Conservation (phyloP, 768 basidiomycete genomes). For the Candolleomyces efflorescens region DNA sequence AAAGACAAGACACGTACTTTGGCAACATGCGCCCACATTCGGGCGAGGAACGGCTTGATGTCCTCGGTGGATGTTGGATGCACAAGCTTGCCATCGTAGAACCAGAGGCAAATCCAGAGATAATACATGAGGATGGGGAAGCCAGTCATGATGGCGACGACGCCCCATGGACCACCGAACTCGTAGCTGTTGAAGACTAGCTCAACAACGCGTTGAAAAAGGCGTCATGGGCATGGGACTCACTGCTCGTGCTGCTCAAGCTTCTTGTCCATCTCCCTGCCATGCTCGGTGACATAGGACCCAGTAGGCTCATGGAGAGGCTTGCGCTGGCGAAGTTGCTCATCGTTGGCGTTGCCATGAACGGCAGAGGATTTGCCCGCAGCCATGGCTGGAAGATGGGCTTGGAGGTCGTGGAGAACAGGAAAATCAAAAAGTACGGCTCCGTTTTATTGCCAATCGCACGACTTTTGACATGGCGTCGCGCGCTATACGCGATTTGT, state of each 20-base stretch:
- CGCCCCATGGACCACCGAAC: constrained; percentile 93
- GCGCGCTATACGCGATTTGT: too few species aligned
- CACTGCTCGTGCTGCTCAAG: constrained; percentile 68
- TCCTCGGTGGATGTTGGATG: constrained; percentile 65
- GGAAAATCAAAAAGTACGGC: too few species aligned
- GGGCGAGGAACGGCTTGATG: constrained; percentile 68
- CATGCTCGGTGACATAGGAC: constrained; percentile 57
- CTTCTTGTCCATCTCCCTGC: constrained; percentile 66
- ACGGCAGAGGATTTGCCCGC: background rate
- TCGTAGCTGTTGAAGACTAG: constrained; percentile 61
- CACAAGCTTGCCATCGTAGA: constrained; percentile 84
- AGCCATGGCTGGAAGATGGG: background rate
- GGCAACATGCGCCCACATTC: constrained; percentile 83
- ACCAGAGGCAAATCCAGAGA: constrained; percentile 96
- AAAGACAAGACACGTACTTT: constrained; percentile 44
- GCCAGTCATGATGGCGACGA: constrained; percentile 87
- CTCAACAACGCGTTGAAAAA: constrained; percentile 8
- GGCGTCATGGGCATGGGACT: constrained; percentile 14
- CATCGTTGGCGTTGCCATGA: constrained; percentile 1
- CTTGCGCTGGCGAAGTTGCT: constrained; percentile 11
- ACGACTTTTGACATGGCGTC: too few species aligned
- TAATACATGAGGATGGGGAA: constrained; percentile 98
- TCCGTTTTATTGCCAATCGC: too few species aligned
- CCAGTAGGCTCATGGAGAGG: constrained; percentile 6
- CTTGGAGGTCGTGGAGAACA: too few species aligned